phyloP scores from a whole-genome alignment of 176 grass and related monocot genomes.

The Miscanthus lutarioriparius region DNA sequence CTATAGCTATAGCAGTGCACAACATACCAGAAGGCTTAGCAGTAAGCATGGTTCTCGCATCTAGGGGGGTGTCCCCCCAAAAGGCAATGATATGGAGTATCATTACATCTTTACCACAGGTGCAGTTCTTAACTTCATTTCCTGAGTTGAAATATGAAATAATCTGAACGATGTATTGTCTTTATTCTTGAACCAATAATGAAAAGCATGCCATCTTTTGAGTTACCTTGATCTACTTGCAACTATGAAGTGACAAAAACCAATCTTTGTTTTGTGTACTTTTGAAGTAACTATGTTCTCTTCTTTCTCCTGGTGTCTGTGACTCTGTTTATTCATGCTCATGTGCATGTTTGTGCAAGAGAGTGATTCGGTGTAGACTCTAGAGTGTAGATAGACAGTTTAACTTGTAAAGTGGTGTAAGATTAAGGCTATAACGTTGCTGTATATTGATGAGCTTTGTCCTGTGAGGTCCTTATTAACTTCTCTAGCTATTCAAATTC shows the following conservation, averaged over 20 bases:
- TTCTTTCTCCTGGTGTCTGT: background rate
- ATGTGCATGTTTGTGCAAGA: slow-evolving; percentile 2
- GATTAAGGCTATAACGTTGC: background rate
- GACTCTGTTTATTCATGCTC: background rate
- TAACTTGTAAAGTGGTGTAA: background rate
- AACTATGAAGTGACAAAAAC: background rate
- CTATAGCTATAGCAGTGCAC: slow-evolving; percentile 95
- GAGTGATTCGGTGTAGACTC: background rate
- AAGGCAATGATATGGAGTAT: slow-evolving; percentile 99
- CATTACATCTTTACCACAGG: slow-evolving; percentile 98
- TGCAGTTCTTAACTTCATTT: slow-evolving; percentile 27
- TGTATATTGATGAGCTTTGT: background rate
- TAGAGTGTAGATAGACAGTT: background rate
- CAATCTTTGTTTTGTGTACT: background rate
- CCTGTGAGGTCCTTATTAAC: background rate
- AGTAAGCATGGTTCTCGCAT: slow-evolving; percentile 95
- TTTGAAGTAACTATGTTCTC: background rate
- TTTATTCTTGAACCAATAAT: background rate
- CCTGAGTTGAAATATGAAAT: slow-evolving; percentile 28
- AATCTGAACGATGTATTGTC: background rate
- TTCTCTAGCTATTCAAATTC: background rate
- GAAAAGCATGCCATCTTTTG: background rate
- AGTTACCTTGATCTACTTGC: background rate
- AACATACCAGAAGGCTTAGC: slow-evolving; percentile 99
- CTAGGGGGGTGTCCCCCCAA: slow-evolving; percentile 79